Evolutionary conservation across 1,284 basidiomycete species (phyloP).

Genomic region (Hemileia vastatrix): DNA sequence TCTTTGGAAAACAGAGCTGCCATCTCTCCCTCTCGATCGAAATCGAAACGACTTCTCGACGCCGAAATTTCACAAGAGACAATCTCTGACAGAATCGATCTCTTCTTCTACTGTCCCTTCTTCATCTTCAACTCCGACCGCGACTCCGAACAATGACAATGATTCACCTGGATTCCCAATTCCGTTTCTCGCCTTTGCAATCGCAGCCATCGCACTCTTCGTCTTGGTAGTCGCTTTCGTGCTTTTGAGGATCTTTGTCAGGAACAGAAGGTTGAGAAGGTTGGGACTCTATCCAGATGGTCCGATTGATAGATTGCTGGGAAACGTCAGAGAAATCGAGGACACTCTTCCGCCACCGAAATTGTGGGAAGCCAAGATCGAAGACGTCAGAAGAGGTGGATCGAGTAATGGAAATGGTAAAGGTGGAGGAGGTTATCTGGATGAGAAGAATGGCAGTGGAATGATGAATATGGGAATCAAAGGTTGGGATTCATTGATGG

Average conservation of each 20-base stretch:
- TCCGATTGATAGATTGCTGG: slow-evolving; percentile 31
- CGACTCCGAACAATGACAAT: neutral
- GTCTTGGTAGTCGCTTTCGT: slow-evolving; percentile 38
- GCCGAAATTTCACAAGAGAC: neutral
- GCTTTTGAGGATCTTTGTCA: slow-evolving; percentile 35
- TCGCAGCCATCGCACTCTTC: slow-evolving; percentile 38
- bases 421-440: slow-evolving; percentile 1
- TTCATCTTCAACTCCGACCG: neutral
- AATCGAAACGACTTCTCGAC: neutral
- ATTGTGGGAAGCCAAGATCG: slow-evolving; percentile 37
- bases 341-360: slow-evolving; percentile 34
- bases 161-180: slow-evolving; percentile 15
- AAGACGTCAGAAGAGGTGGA: slow-evolving; percentile 6
- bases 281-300: slow-evolving; percentile 34
- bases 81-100: neutral
- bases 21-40: neutral
- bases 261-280: slow-evolving; percentile 34
- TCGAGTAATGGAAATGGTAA: neutral
- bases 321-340: slow-evolving; percentile 29
- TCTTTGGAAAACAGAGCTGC: too few species aligned
- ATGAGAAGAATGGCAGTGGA: slow-evolving; percentile 17
- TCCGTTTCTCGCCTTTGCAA: slow-evolving; percentile 33
- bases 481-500: slow-evolving; percentile 17
- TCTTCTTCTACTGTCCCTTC: neutral
- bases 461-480: neutral